Base-by-base conservation (phyloP, 345 rosid genomes). In the Eutrema yunnanense region DNA sequence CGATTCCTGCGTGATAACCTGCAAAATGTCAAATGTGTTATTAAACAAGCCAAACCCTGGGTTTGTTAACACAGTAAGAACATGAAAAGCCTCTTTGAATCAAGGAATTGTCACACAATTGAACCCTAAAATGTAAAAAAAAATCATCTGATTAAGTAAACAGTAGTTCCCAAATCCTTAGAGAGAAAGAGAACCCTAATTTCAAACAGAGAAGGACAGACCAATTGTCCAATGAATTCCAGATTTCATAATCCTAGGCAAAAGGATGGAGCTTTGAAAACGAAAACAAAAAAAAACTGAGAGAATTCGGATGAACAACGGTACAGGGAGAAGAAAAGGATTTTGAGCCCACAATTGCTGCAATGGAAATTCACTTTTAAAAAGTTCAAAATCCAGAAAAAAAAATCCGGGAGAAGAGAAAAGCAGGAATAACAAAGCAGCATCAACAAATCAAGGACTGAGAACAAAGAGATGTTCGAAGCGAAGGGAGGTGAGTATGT, bases 151-250 rank as follows among this genome's bases (percentile, higher is more conserved):
- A 13, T 3, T 1, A 5, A 6, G 36, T 12, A 60, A 29, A 43
- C 12, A 8, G 8, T 6, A 43, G 36, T n/a, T 54, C 61, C 6
- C 58, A 56, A 56, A 55, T 26, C 42, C 27, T n/a, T 32, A 42
- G 22, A 50, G 55, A 50, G 13, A 29, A 11, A 12, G 9, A 53
- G 9, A 72, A 62, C 63, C 73, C 79, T 67, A 74, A 74, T 33
- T 67, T 51, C 22, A 58, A 65, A 46, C 10, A 66, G 51, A 49
- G 52, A 27, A 29, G 29, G 38, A 47, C 14, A 73, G 2, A 47
- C 29, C 9, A 60, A 51, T 41, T 33, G 0, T 53, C 46, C 41
- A 53, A 43, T 43, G 4, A 44, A 42, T 4, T 11, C 1, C 1
- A 4, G 19, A 57, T 47, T 40, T 40, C 41, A 52, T 32, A 42